Conservation (phyloP, 2,329 filamentous ascomycete species). For the Monosporascus sp. region DNA sequence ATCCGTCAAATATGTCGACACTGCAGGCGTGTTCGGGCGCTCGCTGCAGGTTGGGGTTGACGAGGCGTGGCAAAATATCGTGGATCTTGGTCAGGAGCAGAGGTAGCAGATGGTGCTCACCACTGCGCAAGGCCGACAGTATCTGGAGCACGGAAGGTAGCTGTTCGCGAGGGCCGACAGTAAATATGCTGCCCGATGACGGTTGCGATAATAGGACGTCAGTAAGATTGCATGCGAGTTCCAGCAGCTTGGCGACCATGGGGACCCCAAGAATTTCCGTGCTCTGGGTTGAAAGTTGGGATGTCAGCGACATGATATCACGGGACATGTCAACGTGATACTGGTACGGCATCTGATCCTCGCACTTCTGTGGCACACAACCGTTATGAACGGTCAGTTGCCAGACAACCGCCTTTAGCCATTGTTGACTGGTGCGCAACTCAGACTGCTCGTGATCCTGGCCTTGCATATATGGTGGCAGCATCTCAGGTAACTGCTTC, state of each 20-base stretch:
- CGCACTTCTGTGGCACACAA: conserved; percentile 39
- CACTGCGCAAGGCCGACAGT: conserved; percentile 65
- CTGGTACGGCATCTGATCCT: conserved; percentile 55
- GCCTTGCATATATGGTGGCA: conserved; percentile 45
- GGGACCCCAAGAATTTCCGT: conserved; percentile 72
- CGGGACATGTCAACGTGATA: conserved; percentile 58
- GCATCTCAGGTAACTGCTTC: conserved; percentile 54
- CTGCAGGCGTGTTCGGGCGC: conserved; percentile 47
- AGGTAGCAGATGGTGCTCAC: conserved; percentile 70
- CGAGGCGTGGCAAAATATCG: conserved; percentile 60
- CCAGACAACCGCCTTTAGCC: conserved; percentile 60
- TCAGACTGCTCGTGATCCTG: conserved; percentile 51
- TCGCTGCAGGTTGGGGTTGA: conserved; percentile 54
- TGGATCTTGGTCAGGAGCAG: conserved; percentile 71
- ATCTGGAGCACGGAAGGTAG: conserved; percentile 64
- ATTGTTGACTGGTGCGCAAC: conserved; percentile 54
- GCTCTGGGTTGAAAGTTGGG: conserved; percentile 64
- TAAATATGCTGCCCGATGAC: conserved; percentile 55
- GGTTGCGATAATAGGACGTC: conserved; percentile 66
- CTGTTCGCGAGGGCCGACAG: conserved; percentile 64
- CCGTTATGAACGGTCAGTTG: conserved; percentile 54
- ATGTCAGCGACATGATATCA: conserved; percentile 62
- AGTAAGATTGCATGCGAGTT: conserved; percentile 66
- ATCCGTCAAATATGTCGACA: conserved; percentile 62
- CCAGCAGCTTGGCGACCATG: conserved; percentile 75